Evolutionary conservation across 169 alveolate genomes (phyloP).

Genomic region (Cryptosporidium tyzzeri): DNA sequence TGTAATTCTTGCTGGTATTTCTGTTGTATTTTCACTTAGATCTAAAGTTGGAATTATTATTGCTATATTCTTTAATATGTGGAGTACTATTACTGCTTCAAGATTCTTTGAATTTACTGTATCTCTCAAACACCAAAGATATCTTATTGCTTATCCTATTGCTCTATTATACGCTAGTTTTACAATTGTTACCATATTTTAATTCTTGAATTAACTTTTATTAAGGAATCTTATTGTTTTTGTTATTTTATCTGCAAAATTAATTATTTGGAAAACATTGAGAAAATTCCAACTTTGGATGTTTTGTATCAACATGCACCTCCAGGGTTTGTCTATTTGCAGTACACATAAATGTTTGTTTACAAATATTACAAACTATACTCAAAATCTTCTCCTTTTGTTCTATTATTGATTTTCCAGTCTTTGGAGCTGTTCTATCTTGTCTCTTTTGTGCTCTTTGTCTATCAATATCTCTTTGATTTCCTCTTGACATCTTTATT

Average conservation of each 20-base stretch:
- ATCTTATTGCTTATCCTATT: constrained; percentile 84
- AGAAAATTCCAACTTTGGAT: constrained; percentile 82
- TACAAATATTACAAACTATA: constrained; percentile 84
- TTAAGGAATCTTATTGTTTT: background rate
- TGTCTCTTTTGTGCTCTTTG: constrained; percentile 82
- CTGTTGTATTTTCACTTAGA: constrained; percentile 79
- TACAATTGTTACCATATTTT: constrained; percentile 70
- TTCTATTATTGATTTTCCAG: constrained; percentile 81
- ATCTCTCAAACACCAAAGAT: constrained; percentile 82
- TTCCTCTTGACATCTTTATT: constrained; percentile 84
- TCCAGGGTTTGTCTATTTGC: constrained; percentile 83
- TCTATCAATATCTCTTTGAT: constrained; percentile 87
- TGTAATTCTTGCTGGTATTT: constrained; percentile 80
- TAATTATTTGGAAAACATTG: constrained; percentile 81
- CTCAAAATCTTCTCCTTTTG: constrained; percentile 82
- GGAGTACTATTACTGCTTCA: constrained; percentile 84
- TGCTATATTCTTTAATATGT: constrained; percentile 79
- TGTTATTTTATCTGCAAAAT: background rate
- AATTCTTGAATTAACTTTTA: background rate
- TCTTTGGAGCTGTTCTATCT: constrained; percentile 81
- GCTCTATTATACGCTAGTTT: constrained; percentile 83
- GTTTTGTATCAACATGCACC: constrained; percentile 84
- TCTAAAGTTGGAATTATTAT: constrained; percentile 75
- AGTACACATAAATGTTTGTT: constrained; percentile 87
- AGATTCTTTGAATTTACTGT: constrained; percentile 84